Evolutionary conservation across 148 eudicot species (phyloP).

Genomic region (Camellia sinensis): DNA sequence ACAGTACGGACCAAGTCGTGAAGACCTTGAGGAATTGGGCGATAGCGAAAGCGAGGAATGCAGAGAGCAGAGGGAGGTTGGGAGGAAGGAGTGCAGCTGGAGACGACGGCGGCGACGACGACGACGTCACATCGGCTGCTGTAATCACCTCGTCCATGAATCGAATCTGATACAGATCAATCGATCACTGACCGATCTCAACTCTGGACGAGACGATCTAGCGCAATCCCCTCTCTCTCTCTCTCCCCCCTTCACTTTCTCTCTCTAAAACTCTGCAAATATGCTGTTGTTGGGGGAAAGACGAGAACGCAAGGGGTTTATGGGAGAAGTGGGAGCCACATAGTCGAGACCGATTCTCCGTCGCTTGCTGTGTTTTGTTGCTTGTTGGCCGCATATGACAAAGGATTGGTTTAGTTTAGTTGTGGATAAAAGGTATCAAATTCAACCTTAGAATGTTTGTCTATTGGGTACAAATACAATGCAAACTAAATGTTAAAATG

Average conservation of each 20-base stretch:
- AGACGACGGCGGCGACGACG: slow-evolving; percentile 21
- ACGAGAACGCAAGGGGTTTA: not conserved
- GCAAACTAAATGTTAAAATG: too few species aligned
- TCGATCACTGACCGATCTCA: not conserved
- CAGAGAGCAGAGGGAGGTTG: slow-evolving; percentile 37
- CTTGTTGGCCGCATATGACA: not conserved
- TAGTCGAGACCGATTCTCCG: too few species aligned
- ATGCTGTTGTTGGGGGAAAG: not conserved
- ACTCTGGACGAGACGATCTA: not conserved
- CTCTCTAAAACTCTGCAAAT: not conserved
- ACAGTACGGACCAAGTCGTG: slow-evolving; percentile 41
- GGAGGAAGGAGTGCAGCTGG: slow-evolving; percentile 15
- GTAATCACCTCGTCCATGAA: slow-evolving; percentile 26
- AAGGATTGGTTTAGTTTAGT: not conserved
- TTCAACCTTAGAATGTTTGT: not conserved
- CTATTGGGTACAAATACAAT: too few species aligned
- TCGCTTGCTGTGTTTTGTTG: not conserved
- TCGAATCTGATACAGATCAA: not conserved
- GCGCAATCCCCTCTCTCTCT: not conserved
- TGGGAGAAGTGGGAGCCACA: not conserved
- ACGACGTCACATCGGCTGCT: slow-evolving; percentile 23
- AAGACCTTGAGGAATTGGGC: slow-evolving; percentile 56
- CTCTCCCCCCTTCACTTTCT: not conserved
- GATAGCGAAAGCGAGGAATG: slow-evolving; percentile 44
- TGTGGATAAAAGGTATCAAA: not conserved